Evolutionary conservation across 169 alveolate genomes (phyloP), one percentile per base, ranked within the genome.

Genomic region (Plasmodium falciparum): DNA sequence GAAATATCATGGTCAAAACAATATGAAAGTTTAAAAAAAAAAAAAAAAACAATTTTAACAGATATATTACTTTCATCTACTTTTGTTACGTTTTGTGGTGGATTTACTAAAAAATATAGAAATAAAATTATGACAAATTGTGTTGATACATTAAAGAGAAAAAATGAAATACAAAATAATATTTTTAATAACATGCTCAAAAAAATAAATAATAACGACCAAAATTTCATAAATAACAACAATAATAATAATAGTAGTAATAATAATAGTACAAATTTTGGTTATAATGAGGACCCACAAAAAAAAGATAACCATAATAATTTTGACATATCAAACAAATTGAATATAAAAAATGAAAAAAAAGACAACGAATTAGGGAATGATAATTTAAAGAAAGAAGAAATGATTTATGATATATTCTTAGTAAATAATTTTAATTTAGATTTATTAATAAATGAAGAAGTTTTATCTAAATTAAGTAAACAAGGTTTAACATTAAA

Each of bases 21-120:
- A 97, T 98, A 88, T 95, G 95, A 72, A 94, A 90, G 45, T 93
- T 96, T 22, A 95, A 95, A 39, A 97, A 96, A 88, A 94, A 91
- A 97, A 94, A 93, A 96, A 70, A 93, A 94, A 39, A 97, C 97
- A 22, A 93, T 97, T 49, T 95, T 95, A 59, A 99, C 99, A 29
- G 99, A 98, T 93, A 98, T 97, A 52, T 93, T 98, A 17, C 88
- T 98, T 7, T 97, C 99, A 22, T 93, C 98, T 83, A 96, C 99
- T 29, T 98, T 97, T 92, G 99, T 98, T 15, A 97, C 99, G 58
- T 97, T 97, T 83, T 98, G 97, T 20, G 99, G 99, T 11, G 98
- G 98, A 72, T 97, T 98, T 97, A 98, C 98, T 88, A 97, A 97
- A 91, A 96, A 96, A 88, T 97, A 96, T 89, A 95, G 99, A 92